phyloP scores from a whole-genome alignment of 805 yeast genomes.

The Candida nemodendra region DNA sequence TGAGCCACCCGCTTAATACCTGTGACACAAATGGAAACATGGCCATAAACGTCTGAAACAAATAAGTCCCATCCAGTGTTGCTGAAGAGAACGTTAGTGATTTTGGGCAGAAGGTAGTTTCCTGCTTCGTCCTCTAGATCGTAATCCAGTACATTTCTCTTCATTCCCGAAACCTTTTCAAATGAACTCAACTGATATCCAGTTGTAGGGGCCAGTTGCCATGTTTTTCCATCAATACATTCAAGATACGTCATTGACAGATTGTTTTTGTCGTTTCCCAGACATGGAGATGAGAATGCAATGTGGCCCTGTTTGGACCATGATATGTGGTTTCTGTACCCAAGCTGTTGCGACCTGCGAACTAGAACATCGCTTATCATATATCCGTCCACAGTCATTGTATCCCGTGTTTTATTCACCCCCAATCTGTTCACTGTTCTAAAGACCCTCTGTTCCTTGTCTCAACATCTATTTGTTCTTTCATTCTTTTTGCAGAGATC shows the following conservation, averaged over 20 bases:
- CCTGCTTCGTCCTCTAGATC: conserved; percentile 25
- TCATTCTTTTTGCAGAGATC: conserved; percentile 1
- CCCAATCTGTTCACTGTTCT: no score
- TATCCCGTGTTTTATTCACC: no score
- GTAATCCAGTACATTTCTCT: conserved; percentile 21
- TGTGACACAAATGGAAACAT: conserved; percentile 53
- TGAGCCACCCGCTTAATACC: conserved; percentile 41
- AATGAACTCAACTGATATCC: conserved; percentile 26
- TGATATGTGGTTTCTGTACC: conserved; percentile 36
- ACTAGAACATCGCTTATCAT: conserved; percentile 25
- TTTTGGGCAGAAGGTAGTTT: conserved; percentile 17
- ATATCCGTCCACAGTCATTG: conserved; percentile 8
- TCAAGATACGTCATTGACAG: conserved; percentile 66
- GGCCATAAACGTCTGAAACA: conserved; percentile 70
- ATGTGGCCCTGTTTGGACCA: conserved; percentile 88
- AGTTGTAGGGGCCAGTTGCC: conserved; percentile 71
- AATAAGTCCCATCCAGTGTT: conserved; percentile 80
- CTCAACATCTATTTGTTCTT: neutral
- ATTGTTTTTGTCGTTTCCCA: conserved; percentile 32
- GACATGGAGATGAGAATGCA: conserved; percentile 54
- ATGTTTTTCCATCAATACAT: conserved; percentile 68
- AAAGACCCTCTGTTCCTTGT: conserved; percentile 1
- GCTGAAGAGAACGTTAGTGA: conserved; percentile 63
- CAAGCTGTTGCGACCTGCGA: conserved; percentile 20
- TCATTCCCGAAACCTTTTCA: conserved; percentile 11